Conservation (phyloP, 2,329 filamentous ascomycete species). For the Neonectria neomacrospora region DNA sequence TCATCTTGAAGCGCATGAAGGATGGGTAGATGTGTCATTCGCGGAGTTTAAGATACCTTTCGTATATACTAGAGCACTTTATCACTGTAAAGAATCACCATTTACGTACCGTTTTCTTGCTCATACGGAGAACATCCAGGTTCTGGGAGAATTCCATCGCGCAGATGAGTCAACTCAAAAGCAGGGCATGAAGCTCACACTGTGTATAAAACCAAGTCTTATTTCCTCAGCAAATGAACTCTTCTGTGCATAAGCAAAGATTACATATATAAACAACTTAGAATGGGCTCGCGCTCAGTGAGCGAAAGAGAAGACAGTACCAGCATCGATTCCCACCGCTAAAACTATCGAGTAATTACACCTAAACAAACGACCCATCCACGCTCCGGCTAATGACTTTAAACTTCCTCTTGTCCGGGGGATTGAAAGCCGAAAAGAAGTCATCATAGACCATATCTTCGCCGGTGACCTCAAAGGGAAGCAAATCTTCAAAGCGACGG, state of each 20-base stretch:
- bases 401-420: constrained; percentile 13
- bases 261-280: background rate
- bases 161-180: too few relatives aligned
- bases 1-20: too few relatives aligned
- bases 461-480: background rate
- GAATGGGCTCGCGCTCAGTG: background rate
- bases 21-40: too few relatives aligned
- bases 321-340: background rate
- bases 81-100: too few relatives aligned
- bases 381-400: background rate
- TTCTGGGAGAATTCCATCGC: too few relatives aligned
- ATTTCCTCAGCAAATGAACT: too few relatives aligned
- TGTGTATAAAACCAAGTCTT: too few relatives aligned
- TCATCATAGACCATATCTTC: constrained; percentile 17
- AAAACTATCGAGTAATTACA: background rate
- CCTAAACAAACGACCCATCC: constrained; percentile 1
- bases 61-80: too few relatives aligned
- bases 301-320: background rate
- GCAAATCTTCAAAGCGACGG: constrained; percentile 18
- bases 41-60: too few relatives aligned
- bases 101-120: too few relatives aligned
- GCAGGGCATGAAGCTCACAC: background rate
- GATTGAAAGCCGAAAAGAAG: constrained; percentile 11
- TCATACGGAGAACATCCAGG: too few relatives aligned
- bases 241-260: too few relatives aligned